Conservation (phyloP, 228 moss, liverwort and hornwort genomes). For the Sphagnum magellanicum region DNA sequence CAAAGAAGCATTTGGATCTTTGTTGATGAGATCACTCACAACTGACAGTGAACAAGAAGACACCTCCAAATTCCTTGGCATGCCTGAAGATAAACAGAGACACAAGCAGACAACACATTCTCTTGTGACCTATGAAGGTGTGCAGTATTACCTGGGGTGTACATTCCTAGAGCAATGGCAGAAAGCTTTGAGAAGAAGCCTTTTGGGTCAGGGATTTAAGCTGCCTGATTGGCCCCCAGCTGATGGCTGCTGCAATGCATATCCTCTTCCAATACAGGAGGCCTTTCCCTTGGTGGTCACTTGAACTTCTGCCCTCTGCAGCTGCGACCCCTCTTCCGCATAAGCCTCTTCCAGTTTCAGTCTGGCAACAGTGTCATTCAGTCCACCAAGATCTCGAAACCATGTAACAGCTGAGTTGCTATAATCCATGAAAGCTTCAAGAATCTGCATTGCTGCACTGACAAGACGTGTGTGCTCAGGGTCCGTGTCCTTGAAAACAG, state of each 20-base stretch:
- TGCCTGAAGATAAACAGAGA: constrained; percentile 81
- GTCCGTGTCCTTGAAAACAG: constrained; percentile 85
- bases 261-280: constrained; percentile 63
- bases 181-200: constrained; percentile 83
- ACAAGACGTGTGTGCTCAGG: constrained; percentile 79
- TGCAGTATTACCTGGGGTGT: constrained; percentile 74
- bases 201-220: constrained; percentile 79
- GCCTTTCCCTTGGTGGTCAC: constrained; percentile 64
- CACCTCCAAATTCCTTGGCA: constrained; percentile 93
- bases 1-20: constrained; percentile 94
- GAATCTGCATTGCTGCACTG: constrained; percentile 87
- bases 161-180: constrained; percentile 89
- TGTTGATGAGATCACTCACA: constrained; percentile 97
- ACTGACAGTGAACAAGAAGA: constrained; percentile 94
- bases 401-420: constrained; percentile 91
- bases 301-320: constrained; percentile 44
- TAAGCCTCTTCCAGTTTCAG: constrained; percentile 66
- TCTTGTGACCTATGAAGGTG: constrained; percentile 81
- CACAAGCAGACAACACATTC: constrained; percentile 69
- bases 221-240: constrained; percentile 48
- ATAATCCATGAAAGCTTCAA: constrained; percentile 98
- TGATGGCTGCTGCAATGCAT: constrained; percentile 40
- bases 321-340: constrained; percentile 55
- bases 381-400: constrained; percentile 89
- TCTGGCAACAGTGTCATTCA: constrained; percentile 85